Evolutionary conservation across 441 rosid species (phyloP).

Genomic region (Erodium texanum): DNA sequence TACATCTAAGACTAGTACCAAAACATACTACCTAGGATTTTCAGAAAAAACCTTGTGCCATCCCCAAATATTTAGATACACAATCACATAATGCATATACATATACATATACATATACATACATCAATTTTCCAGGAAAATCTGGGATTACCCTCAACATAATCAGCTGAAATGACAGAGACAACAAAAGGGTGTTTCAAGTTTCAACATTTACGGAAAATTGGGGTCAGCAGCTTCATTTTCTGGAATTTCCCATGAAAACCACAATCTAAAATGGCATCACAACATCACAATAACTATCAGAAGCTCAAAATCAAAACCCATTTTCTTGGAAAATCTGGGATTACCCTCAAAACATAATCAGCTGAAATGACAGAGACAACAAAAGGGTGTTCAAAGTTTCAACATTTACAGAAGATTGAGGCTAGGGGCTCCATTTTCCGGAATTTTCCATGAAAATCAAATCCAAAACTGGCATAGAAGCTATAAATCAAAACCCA

Average conservation of each 20-base stretch:
- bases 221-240: too few species aligned
- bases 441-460: background rate
- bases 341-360: background rate
- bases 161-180: too few species aligned
- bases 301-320: too few species aligned
- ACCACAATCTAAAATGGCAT: too few species aligned
- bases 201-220: too few species aligned
- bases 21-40: too few species aligned
- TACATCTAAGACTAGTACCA: too few species aligned
- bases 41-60: too few species aligned
- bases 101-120: background rate
- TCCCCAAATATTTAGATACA: background rate
- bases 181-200: too few species aligned
- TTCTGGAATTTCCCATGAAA: too few species aligned
- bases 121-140: background rate
- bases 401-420: background rate
- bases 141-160: too few species aligned
- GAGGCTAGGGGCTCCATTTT: background rate
- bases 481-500: background rate
- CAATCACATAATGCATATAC: background rate
- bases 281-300: too few species aligned
- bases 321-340: background rate
- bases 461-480: background rate
- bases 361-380: background rate
- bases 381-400: background rate